Base-by-base conservation (phyloP, 2,329 filamentous ascomycete genomes). In the Sporothrix brasiliensis region DNA sequence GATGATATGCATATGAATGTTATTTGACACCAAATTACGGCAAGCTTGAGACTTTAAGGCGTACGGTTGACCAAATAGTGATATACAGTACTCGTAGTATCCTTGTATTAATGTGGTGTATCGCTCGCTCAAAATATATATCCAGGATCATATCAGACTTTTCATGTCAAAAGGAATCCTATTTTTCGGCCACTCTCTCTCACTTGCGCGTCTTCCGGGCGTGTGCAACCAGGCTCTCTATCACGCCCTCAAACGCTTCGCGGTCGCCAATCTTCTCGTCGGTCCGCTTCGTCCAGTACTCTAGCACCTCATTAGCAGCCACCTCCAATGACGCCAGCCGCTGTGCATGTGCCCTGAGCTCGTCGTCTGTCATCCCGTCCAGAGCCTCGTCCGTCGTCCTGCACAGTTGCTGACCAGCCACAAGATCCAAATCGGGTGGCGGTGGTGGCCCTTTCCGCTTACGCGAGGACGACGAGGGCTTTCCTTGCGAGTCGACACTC, bases 191-290 rank as follows among this genome's bases (percentile, higher is more conserved):
- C 1, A 13, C 1, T 14, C 3, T 50, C 13, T 9, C 19, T 69
- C 34, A 92, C 81, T 94, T 95, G 77, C 93, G 87, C 70, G 93
- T 89, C 81, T 94, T 92, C 79, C 93, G 86, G 66, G 93, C 93
- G 81, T 97, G 93, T 79, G 93, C 95, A 56, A 97, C 94, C 74
- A 98, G 80, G 79, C 97, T 97, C 81, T 97, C 94, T 85, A 98
- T 97, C 19, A 98, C 94, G 0, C 93, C 93, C 78, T 98, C 94
- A 79, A 97, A 95, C 2, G 93, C 92, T 78, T 97, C 94, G 75
- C 95, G 90, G 78, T 98, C 94, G 53, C 92, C 92, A 74, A 97
- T 83, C 76, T 94, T 92, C 75, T 93, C 93, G 78, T 97, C 94
- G 68, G 91, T 90, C 75, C 89, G 84, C 82, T 92, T 92, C 75